Evolutionary conservation across 2,329 filamentous ascomycete species (phyloP), one percentile per base, ranked within the genome.

Genomic region (Cytospora mali): DNA sequence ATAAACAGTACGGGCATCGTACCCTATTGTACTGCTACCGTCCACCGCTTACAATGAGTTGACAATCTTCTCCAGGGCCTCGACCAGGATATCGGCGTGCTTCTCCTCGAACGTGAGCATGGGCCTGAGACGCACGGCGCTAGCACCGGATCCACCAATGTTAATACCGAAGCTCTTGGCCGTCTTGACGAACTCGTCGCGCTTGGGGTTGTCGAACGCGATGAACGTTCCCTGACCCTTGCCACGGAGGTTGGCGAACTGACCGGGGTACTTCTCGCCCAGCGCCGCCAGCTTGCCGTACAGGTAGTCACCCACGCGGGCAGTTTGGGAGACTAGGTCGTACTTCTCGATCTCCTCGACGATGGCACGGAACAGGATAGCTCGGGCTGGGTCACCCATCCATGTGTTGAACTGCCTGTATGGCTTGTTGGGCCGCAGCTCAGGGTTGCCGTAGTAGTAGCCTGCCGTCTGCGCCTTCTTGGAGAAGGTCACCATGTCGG

Each of bases 341-440:
- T 91, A 81, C 56, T 86, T 81, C 76, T 92, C 81, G 62, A 96
- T 88, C 79, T 97, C 92, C 63, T 90, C 78, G 73, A 94, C 85
- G 78, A 97, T 96, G 71, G 87, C 89, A 67, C 90, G 87, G 88
- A 96, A 96, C 68, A 97, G 83, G 64, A 97, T 80, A 18, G 90
- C 92, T 64, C 92, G 88, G 16, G 90, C 88, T 18, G 93, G 93
- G 79, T 97, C 93, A 71, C 93, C 93, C 89, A 97, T 96, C 93
- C 93, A 97, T 55, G 92, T 97, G 83, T 97, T 97, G 84, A 97
- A 97, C 79, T 97, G 93, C 66, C 93, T 88, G 82, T 96, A 97
- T 6, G 93, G 90, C 84, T 93, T 93, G 82, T 96, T 96, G 66
- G 93, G 93, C 14, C 91, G 84, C 69, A 97, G 83, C 49, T 86